Evolutionary conservation across 345 rosid genomes (phyloP), one percentile per base, ranked within the genome.

Genomic region (Ricinus communis): DNA sequence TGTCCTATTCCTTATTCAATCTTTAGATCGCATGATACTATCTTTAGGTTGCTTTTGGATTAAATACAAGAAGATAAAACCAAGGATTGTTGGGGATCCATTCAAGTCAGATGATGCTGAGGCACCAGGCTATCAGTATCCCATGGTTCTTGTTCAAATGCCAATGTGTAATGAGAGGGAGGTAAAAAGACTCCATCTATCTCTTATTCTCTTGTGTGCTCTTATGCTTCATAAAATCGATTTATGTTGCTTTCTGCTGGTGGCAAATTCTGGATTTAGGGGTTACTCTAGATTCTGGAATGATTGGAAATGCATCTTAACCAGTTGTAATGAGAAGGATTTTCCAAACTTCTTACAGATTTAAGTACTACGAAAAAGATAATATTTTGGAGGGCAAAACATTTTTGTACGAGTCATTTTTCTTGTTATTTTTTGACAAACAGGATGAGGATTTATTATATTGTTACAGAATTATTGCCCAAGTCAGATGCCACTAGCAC

Each of bases 81-180:
- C 91, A 0, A 82, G 71, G 45, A 81, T 91, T 24, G 79, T 77
- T 10, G 87, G 85, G 52, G 77, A 87, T 69, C 86, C 90, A 7
- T 88, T 86, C 74, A 76, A 78, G 74, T 75, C 84, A 19, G 83
- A 68, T 73, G 91, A 84, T 79, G 83, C 78, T 60, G 91, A 88
- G 67, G 84, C 86, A 61, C 71, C 83, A 5, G 73, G 82, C 12
- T 84, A 41, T 71, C 79, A 67, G 74, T 88, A 86, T 65, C 97
- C 97, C 38, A 87, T 81, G 93, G 92, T 87, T 82, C 97, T 91
- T 78, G 94, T 91, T 77, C 97, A 90, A 82, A 88, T 90, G 28
- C 96, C 96, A 50, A 90, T 90, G 93, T 87, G 91, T 60, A 91
- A 91, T 52, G 97, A 91, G 68, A 89, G 80, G 70, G 92, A 88